Conservation (phyloP, 148 eudicot species). For the Vaccinium darrowii region DNA sequence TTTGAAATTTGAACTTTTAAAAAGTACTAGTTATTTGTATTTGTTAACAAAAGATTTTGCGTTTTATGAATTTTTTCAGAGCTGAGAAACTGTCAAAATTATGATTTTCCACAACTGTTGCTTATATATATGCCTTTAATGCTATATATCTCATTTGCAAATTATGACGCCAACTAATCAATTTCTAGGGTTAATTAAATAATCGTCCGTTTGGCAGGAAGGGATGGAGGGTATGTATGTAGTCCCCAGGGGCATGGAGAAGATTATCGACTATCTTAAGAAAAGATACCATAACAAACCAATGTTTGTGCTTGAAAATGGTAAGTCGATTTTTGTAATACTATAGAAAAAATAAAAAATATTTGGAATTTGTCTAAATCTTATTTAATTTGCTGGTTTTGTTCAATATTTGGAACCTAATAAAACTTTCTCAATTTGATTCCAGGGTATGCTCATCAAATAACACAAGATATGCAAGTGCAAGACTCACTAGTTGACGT, state of each 20-base stretch:
- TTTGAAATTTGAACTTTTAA: no score
- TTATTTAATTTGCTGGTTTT: no score
- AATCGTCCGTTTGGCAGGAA: conserved; percentile 29
- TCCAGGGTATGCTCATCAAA: conserved; percentile 47
- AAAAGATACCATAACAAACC: conserved; percentile 53
- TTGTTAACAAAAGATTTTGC: no score
- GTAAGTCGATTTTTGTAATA: conserved; percentile 21
- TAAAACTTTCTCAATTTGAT: background rate
- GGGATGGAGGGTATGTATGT: conserved; percentile 39
- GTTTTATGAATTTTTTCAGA: no score
- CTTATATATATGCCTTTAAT: no score
- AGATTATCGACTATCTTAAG: conserved; percentile 39
- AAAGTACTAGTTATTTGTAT: no score
- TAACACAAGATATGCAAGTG: conserved; percentile 11
- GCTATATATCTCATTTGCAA: background rate
- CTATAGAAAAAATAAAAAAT: no score
- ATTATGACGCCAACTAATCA: conserved; percentile 9
- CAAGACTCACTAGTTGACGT: conserved; percentile 30
- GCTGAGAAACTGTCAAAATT: no score
- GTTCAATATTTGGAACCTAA: no score
- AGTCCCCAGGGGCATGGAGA: conserved; percentile 74
- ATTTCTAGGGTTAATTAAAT: no score
- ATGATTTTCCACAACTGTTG: no score
- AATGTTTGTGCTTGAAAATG: conserved; percentile 63
- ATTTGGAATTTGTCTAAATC: no score